Conservation (phyloP, 768 basidiomycete species). For the Pluteus cervinus region DNA sequence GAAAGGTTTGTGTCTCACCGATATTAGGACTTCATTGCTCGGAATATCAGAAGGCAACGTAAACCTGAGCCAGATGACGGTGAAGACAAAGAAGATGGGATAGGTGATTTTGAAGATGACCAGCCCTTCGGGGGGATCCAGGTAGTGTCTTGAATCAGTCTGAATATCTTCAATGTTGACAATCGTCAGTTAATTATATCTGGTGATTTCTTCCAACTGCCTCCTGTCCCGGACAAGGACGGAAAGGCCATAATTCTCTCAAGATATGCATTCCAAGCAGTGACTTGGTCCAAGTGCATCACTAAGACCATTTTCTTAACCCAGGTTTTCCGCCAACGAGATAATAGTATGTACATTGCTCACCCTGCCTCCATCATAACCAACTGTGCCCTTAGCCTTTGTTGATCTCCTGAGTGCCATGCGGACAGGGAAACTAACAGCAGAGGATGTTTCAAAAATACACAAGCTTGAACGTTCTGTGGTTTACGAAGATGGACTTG, state of each 20-base stretch:
- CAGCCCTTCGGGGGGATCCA: constrained; percentile 94
- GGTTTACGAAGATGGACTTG: constrained; percentile 72
- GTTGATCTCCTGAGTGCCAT: constrained; percentile 98
- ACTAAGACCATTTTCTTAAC: constrained; percentile 86
- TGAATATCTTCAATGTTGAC: background rate
- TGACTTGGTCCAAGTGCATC: constrained; percentile 68
- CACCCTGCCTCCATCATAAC: constrained; percentile 2
- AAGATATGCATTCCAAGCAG: constrained; percentile 91
- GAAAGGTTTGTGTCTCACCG: no score
- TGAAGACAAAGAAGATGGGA: no score
- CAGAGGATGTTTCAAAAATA: constrained; percentile 66
- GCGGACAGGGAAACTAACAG: constrained; percentile 77
- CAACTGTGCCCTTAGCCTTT: constrained; percentile 61
- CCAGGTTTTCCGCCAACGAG: constrained; percentile 92
- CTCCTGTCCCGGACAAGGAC: no score
- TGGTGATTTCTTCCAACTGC: constrained; percentile 98
- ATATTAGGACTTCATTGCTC: no score
- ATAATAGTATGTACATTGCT: constrained; percentile 55
- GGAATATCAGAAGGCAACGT: no score
- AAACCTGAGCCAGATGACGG: no score
- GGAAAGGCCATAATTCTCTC: constrained; percentile 50
- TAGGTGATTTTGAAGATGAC: constrained; percentile 49
- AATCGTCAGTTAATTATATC: constrained; percentile 72
- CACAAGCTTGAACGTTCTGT: constrained; percentile 61
- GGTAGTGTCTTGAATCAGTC: constrained; percentile 29